A percentile compares a stretch with the other conserved stretches of the same genome.
Evolutionary conservation across 2,329 filamentous ascomycete species (phyloP).

Genomic region (Eutypella sp.): DNA sequence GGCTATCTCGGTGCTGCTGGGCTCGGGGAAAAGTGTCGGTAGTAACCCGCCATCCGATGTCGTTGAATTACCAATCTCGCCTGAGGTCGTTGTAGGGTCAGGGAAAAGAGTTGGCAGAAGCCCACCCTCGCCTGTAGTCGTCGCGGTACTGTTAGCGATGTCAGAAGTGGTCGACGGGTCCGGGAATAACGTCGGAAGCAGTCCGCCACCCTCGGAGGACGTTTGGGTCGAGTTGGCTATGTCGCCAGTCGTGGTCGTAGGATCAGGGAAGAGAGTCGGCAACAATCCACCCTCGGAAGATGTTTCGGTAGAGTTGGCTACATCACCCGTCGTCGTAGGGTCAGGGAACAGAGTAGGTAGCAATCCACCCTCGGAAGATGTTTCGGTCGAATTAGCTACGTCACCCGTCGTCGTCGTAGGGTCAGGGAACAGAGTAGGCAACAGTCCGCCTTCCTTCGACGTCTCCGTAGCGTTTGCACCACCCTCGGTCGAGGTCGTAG

Average conservation of each 20-base stretch:
- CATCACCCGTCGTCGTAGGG: not conserved
- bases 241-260: not conserved
- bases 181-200: conserved; percentile 8
- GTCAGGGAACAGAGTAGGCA: not conserved
- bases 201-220: not conserved
- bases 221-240: not conserved
- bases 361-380: no score
- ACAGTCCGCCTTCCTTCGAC: not conserved
- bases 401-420: not conserved
- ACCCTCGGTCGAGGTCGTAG: not conserved
- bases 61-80: not conserved
- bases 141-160: not conserved
- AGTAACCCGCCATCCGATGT: not conserved
- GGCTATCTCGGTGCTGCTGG: not conserved
- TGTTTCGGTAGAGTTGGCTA: not conserved
- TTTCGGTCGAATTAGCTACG: not conserved
- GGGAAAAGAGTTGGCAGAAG: conserved; percentile 3
- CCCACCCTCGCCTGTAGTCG: conserved; percentile 2
- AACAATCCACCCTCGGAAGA: conserved; percentile 3
- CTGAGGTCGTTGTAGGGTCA: not conserved
- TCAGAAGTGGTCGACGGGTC: not conserved
- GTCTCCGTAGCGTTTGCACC: not conserved
- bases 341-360: not conserved
- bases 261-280: not conserved
- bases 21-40: conserved; percentile 7